Evolutionary conservation across 345 rosid genomes (phyloP).

Genomic region (Gossypium rotundifolium): DNA sequence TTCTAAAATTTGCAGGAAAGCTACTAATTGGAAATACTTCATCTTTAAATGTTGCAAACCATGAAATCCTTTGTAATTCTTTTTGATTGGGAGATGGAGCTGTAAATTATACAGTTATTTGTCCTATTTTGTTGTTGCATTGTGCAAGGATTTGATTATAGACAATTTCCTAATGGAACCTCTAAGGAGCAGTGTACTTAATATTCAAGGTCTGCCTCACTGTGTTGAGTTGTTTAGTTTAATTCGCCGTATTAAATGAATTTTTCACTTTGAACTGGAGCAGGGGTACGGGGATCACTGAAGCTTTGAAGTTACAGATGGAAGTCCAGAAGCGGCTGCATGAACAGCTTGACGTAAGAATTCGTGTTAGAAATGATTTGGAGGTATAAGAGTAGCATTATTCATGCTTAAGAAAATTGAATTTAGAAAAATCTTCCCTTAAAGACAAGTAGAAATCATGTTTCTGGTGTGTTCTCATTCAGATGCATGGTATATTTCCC

Average conservation of each 20-base stretch:
- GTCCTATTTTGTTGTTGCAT: neutral
- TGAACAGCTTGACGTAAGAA: slow-evolving; percentile 87
- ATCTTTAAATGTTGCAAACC: neutral
- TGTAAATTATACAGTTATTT: neutral
- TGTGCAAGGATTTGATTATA: neutral
- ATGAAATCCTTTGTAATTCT: neutral
- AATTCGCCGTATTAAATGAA: neutral
- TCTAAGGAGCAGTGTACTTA: neutral
- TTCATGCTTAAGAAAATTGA: neutral
- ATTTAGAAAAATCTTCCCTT: neutral
- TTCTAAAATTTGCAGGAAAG: neutral
- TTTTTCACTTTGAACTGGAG: slow-evolving; percentile 12
- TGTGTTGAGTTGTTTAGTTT: neutral
- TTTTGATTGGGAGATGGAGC: neutral
- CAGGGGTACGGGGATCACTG: slow-evolving; percentile 74
- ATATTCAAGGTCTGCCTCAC: neutral
- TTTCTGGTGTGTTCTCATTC: neutral
- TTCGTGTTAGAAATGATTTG: neutral
- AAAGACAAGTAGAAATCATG: neutral
- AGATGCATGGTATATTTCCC: neutral
- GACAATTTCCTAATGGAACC: neutral
- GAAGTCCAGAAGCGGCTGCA: slow-evolving; percentile 82
- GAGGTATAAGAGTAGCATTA: neutral
- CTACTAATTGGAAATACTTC: neutral
- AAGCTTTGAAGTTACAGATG: slow-evolving; percentile 80